These are phyloP conservation scores for Arxiozyma heterogenica DNA, from an alignment of 1,139 yeast species.

Conservation along the genomic window DNA sequence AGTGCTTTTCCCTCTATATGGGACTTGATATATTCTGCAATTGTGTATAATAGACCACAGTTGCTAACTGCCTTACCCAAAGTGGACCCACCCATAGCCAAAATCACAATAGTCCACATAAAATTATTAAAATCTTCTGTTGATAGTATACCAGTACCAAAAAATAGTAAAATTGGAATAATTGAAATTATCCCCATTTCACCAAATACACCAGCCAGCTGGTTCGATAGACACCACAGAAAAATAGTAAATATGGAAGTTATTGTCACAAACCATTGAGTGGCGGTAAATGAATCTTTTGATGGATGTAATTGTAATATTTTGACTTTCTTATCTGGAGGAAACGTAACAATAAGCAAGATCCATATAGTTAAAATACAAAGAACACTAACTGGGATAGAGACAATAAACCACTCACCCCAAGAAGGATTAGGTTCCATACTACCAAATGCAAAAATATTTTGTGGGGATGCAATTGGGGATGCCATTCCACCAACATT, in stretches of 20 bases:
- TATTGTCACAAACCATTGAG: conserved; percentile 58
- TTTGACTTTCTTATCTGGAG: conserved; percentile 47
- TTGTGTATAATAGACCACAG: conserved; percentile 72
- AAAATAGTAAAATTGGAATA: conserved; percentile 73
- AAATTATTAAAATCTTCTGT: conserved; percentile 86
- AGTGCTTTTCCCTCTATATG: conserved; percentile 53
- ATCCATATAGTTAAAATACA: conserved; percentile 63
- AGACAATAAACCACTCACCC: conserved; percentile 87
- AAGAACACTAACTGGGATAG: conserved; percentile 66
- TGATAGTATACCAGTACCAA: conserved; percentile 76
- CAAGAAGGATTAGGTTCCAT: conserved; percentile 90
- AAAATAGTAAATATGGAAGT: conserved; percentile 66
- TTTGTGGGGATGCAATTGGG: conserved; percentile 93
- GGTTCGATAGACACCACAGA: conserved; percentile 77
- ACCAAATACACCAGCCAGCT: conserved; percentile 63
- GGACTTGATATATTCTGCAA: conserved; percentile 60
- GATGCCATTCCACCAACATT: conserved; percentile 95
- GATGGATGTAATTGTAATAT: conserved; percentile 52
- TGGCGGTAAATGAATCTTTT: conserved; percentile 57
- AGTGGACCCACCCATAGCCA: conserved; percentile 96
- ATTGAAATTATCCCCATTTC: conserved; percentile 85
- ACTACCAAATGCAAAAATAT: conserved; percentile 75
- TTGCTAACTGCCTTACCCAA: conserved; percentile 86
- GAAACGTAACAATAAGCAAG: conserved; percentile 58
- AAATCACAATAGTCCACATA: conserved; percentile 85